Evolutionary conservation across 148 eudicot species (phyloP), one percentile per base, ranked within the genome.

Genomic region (Diospyros lotus): DNA sequence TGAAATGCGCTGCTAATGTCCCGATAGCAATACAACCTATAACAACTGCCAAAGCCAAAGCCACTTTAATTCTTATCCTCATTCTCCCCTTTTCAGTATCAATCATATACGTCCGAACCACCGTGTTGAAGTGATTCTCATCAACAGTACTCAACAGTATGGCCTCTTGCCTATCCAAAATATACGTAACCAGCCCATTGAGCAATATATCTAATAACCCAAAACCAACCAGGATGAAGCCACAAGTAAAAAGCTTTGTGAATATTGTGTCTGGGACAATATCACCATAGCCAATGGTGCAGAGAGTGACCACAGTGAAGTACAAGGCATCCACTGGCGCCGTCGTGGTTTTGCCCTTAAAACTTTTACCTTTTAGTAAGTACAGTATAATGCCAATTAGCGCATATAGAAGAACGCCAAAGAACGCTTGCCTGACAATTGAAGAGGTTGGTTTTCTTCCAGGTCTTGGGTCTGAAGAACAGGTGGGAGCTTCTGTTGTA

Each of bases 271-370:
- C 69, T 2, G 91, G 91, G 2, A 84, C 87, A 64, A 88, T 86
- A 39, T 88, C 91, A 5, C 91, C 91, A 3, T 88, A 88, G 4
- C 91, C 91, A 4, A 88, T 84, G n/a, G 91, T 86, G 66, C 84
- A 88, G 6, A 88, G 66, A 44, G 87, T 88, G 12, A 86, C 91
- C 5, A 86, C 89, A 6, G 85, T 84, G 66, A 84, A 88, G 73
- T 88, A 88, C 76, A 88, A 60, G 12, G 86, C 91, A 41, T 88
- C 91, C 18, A 88, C 79, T 2, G 78, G 79, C 51, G 69, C 75
- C 3, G 77, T 3, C 6, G 91, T 88, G 73, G 75, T 52, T 0
- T 58, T 8, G 4, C 84, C 89, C 13, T 75, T 70, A 71, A 86
- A 88, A 70, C 66, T 63, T 6, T 43, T 69, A 15, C 74, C 50